phyloP scores from a whole-genome alignment of 2,329 filamentous ascomycete genomes.

The Talaromyces rugulosus region DNA sequence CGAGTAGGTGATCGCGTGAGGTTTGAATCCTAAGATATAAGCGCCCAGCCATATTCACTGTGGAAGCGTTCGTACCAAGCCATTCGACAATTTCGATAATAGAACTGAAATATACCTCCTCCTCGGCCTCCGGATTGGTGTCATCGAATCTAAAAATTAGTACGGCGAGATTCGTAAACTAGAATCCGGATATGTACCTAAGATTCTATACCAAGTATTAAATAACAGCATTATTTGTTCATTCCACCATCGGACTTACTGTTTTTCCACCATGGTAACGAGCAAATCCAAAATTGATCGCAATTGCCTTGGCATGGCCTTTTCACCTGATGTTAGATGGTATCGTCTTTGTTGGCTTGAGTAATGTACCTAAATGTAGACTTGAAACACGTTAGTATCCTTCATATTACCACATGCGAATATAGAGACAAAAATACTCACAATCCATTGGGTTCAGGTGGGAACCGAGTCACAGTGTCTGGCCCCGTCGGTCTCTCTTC shows the following conservation, averaged over 20 bases:
- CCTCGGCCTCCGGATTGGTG: constrained; percentile 90
- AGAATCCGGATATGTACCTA: constrained; percentile 1
- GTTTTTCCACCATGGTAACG: constrained; percentile 66
- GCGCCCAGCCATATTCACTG: background rate
- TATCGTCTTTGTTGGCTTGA: background rate
- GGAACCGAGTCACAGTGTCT: constrained; percentile 63
- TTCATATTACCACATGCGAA: background rate
- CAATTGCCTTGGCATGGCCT: constrained; percentile 94
- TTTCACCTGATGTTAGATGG: background rate
- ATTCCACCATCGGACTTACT: background rate
- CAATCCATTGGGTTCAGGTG: constrained; percentile 78
- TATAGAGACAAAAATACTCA: background rate
- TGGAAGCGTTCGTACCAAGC: constrained; percentile 36
- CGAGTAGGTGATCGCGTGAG: constrained; percentile 75
- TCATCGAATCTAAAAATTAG: constrained; percentile 71
- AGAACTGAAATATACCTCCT: constrained; percentile 80
- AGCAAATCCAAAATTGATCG: constrained; percentile 94
- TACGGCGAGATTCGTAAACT: background rate
- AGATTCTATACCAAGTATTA: constrained; percentile 8
- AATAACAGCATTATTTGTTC: background rate
- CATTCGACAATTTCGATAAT: constrained; percentile 85
- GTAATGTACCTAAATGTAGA: constrained; percentile 9
- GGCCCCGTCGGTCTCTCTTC: constrained; percentile 53
- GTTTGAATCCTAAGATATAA: constrained; percentile 64
- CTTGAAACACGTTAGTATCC: background rate